Percentiles rank a stretch among this genome's conserved stretches.
These are phyloP conservation scores for Metschnikowia picachoensis DNA, from an alignment of 805 yeast species.

Conservation along the genomic window DNA sequence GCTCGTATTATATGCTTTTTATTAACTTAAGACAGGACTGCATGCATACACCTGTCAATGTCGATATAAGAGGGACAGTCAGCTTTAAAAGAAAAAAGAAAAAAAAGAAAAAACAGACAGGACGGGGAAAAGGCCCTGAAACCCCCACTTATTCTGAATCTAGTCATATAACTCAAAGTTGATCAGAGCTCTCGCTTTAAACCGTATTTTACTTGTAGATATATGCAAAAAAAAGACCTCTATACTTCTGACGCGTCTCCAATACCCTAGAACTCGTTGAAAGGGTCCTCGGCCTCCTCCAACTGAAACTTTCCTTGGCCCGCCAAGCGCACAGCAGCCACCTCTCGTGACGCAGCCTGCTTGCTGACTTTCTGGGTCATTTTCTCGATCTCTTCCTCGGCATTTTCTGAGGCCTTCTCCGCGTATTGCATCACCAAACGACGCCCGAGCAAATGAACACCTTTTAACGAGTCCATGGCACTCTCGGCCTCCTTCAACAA, in stretches of 20 bases:
- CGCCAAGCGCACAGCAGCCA: constrained; percentile 62
- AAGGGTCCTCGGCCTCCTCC: constrained; percentile 42
- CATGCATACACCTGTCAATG: too few species aligned
- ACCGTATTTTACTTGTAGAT: too few species aligned
- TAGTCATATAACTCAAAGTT: too few species aligned
- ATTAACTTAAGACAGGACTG: too few species aligned
- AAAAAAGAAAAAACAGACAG: too few species aligned
- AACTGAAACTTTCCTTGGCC: constrained; percentile 74
- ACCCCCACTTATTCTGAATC: too few species aligned
- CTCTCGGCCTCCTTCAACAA: constrained; percentile 84
- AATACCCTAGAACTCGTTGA: constrained; percentile 20
- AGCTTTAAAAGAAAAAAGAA: too few species aligned
- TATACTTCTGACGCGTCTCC: not conserved
- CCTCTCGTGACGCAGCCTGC: constrained; percentile 74
- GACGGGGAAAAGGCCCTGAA: too few species aligned
- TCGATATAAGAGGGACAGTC: too few species aligned
- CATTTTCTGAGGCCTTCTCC: constrained; percentile 72
- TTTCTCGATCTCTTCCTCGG: constrained; percentile 84
- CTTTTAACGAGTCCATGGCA: constrained; percentile 90
- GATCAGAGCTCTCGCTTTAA: too few species aligned
- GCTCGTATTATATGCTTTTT: too few species aligned
- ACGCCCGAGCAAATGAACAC: constrained; percentile 95
- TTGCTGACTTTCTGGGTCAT: constrained; percentile 83
- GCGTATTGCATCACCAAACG: constrained; percentile 92
- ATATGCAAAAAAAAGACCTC: too few species aligned